phyloP scores from a whole-genome alignment of 176 grass and related monocot species.

The Eleusine indica region DNA sequence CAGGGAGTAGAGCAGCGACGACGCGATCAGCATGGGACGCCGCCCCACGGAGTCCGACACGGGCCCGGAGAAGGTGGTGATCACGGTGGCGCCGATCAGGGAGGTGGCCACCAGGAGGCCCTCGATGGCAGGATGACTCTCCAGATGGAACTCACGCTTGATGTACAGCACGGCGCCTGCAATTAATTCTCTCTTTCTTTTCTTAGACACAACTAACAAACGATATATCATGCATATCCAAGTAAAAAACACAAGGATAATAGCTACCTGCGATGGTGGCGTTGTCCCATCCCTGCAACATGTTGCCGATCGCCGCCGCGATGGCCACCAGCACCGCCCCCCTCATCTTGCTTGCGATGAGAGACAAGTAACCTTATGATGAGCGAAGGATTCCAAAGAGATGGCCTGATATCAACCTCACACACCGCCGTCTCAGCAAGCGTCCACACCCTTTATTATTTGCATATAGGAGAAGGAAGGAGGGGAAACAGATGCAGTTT shows the following conservation, averaged over 20 bases:
- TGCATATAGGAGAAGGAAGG: not conserved
- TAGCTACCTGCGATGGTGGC: conserved; percentile 69
- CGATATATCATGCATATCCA: too few relatives aligned
- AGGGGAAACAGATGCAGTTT: not conserved
- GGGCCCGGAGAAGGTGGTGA: conserved; percentile 89
- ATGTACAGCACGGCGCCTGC: conserved; percentile 82
- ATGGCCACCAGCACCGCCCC: conserved; percentile 71
- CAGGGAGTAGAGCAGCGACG: conserved; percentile 65
- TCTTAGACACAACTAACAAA: too few relatives aligned
- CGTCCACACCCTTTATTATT: too few relatives aligned
- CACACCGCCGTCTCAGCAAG: too few relatives aligned
- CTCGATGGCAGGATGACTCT: conserved; percentile 65
- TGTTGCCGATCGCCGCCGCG: conserved; percentile 74
- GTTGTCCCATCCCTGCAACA: conserved; percentile 95
- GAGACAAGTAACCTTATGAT: too few relatives aligned
- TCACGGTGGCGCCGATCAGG: conserved; percentile 79
- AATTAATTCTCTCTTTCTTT: conserved; percentile 11
- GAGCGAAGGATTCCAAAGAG: too few relatives aligned
- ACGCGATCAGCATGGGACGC: conserved; percentile 72
- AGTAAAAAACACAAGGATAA: too few relatives aligned
- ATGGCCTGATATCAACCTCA: too few relatives aligned
- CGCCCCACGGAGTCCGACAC: conserved; percentile 73
- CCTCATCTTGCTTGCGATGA: conserved; percentile 35
- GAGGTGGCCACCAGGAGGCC: conserved; percentile 81
- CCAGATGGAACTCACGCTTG: conserved; percentile 67